Conservation (phyloP, 2,329 filamentous ascomycete genomes). For the Fusarium citri region DNA sequence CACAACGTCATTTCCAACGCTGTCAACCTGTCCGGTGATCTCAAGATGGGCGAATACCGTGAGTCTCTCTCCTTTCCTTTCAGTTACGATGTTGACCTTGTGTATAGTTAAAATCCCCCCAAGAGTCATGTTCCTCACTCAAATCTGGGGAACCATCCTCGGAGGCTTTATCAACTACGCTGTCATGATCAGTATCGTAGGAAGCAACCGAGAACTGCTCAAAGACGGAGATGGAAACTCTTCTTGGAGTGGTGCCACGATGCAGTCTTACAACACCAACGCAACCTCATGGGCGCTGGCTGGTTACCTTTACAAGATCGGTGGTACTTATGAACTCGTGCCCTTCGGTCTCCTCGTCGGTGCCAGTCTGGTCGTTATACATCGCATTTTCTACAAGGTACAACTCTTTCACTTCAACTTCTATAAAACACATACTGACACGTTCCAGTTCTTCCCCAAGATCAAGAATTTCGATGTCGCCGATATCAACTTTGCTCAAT, state of each 20-base stretch:
- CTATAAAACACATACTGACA: background rate
- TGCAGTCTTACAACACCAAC: slow-evolving; percentile 63
- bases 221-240: slow-evolving; percentile 58
- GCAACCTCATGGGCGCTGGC: slow-evolving; percentile 64
- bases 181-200: slow-evolving; percentile 67
- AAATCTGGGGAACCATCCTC: slow-evolving; percentile 66
- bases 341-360: slow-evolving; percentile 64
- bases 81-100: slow-evolving; percentile 38
- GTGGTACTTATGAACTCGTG: slow-evolving; percentile 58
- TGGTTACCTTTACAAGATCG: slow-evolving; percentile 62
- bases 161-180: slow-evolving; percentile 66
- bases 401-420: slow-evolving; percentile 13
- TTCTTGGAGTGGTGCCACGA: slow-evolving; percentile 64
- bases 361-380: slow-evolving; percentile 55
- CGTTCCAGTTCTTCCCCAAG: slow-evolving; percentile 58
- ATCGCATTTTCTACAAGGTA: slow-evolving; percentile 58
- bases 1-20: slow-evolving; percentile 66
- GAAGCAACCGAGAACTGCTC: slow-evolving; percentile 60
- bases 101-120: slow-evolving; percentile 65
- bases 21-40: slow-evolving; percentile 62
- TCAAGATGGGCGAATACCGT: slow-evolving; percentile 71
- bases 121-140: slow-evolving; percentile 66
- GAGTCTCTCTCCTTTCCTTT: slow-evolving; percentile 34
- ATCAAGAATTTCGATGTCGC: slow-evolving; percentile 55
- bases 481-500: slow-evolving; percentile 64